A percentile compares a stretch with the other conserved stretches of the same genome.
phyloP scores from a whole-genome alignment of 2,329 filamentous ascomycete genomes.

The Neonectria hederae region DNA sequence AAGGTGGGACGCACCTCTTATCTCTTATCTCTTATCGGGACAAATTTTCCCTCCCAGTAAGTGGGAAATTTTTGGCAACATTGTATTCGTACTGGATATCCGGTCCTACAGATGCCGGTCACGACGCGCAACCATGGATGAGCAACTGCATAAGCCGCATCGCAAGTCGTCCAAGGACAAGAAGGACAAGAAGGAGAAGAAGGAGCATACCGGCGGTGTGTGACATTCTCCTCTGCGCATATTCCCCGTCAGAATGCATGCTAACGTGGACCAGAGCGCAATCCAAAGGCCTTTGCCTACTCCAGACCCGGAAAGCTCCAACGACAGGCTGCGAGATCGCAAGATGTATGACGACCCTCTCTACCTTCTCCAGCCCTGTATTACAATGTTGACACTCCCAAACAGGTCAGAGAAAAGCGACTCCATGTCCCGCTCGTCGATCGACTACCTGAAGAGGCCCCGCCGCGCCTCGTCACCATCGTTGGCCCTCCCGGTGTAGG shows the following conservation, averaged over 20 bases:
- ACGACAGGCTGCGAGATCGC: slow-evolving; percentile 76
- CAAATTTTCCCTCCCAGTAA: slow-evolving; percentile 34
- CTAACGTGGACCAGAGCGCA: slow-evolving; percentile 64
- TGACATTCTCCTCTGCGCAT: not conserved
- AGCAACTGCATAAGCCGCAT: slow-evolving; percentile 87
- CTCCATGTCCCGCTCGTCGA: slow-evolving; percentile 97
- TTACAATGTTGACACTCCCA: slow-evolving; percentile 35
- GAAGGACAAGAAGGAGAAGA: slow-evolving; percentile 85
- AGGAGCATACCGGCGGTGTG: slow-evolving; percentile 64
- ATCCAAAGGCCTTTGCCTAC: slow-evolving; percentile 91
- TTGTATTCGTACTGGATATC: slow-evolving; percentile 29
- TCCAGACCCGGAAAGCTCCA: slow-evolving; percentile 82
- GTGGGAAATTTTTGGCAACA: slow-evolving; percentile 40
- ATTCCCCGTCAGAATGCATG: slow-evolving; percentile 18
- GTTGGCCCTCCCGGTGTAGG: slow-evolving; percentile 95
- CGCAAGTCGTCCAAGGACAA: slow-evolving; percentile 63
- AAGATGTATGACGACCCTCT: slow-evolving; percentile 66
- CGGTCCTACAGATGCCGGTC: slow-evolving; percentile 33
- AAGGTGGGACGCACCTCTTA: slow-evolving; percentile 21
- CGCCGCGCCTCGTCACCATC: slow-evolving; percentile 90
- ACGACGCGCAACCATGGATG: slow-evolving; percentile 69
- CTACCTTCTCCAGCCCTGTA: not conserved
- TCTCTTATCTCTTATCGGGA: slow-evolving; percentile 31
- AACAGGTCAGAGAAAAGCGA: slow-evolving; percentile 89
- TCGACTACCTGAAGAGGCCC: slow-evolving; percentile 92